Percentiles rank a stretch among this genome's conserved stretches.
Conservation (phyloP, 768 basidiomycete species). For the Mycena epipterygia region DNA sequence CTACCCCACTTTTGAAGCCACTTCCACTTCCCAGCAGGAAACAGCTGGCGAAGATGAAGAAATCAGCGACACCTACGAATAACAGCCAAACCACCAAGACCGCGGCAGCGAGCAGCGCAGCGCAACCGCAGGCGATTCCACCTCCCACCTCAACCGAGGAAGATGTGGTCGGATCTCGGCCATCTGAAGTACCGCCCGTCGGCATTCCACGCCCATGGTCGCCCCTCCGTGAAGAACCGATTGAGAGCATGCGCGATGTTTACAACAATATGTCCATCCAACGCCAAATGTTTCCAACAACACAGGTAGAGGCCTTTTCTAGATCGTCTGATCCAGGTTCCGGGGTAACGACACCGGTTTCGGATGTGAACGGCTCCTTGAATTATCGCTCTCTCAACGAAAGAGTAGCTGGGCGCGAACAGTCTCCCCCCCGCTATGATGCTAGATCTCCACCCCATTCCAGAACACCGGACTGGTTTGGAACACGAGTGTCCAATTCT, state of each 20-base stretch:
- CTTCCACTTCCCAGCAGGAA: slow-evolving; percentile 27
- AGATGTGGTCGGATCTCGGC: neutral
- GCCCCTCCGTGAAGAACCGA: neutral
- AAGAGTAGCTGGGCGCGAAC: neutral
- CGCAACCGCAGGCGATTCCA: neutral
- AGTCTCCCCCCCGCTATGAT: neutral
- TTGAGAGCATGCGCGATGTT: neutral
- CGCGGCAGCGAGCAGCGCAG: neutral
- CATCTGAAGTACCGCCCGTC: neutral
- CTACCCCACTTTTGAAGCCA: neutral
- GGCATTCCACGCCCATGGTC: neutral
- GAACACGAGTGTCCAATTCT: neutral
- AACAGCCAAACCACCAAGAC: neutral
- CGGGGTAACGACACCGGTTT: neutral
- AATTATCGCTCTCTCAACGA: slow-evolving; percentile 2
- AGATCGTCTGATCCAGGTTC: slow-evolving; percentile 4
- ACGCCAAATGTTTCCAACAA: neutral
- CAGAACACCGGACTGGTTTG: slow-evolving; percentile 14
- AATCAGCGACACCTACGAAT: neutral
- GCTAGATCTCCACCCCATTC: slow-evolving; percentile 3
- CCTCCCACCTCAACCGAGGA: neutral
- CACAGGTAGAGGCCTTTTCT: neutral
- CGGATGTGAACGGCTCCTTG: neutral
- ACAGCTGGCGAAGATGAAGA: slow-evolving; percentile 23
- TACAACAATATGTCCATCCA: neutral